A percentile compares a stretch with the other conserved stretches of the same genome.
phyloP scores from a whole-genome alignment of 1,284 basidiomycete species.

The Pascua sp. region DNA sequence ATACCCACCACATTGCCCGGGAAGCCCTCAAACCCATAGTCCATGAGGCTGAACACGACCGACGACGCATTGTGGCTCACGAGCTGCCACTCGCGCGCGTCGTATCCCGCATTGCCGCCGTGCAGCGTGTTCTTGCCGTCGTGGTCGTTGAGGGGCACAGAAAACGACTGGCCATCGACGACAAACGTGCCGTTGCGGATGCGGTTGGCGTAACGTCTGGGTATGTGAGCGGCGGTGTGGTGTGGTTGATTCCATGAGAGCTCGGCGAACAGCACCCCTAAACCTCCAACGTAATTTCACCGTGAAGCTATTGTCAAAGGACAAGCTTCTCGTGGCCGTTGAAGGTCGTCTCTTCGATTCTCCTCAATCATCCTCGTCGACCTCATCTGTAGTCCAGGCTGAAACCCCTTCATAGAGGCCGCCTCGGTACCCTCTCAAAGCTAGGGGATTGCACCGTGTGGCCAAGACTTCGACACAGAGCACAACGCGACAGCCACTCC shows the following conservation, averaged over 20 bases:
- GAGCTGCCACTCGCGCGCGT: constrained; percentile 25
- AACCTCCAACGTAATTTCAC: too few relatives aligned
- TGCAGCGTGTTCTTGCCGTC: constrained; percentile 28
- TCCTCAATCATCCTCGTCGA: too few relatives aligned
- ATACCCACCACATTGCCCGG: constrained; percentile 31
- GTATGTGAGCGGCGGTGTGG: neutral
- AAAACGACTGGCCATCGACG: constrained; percentile 22
- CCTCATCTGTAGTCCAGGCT: too few relatives aligned
- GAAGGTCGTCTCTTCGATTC: neutral
- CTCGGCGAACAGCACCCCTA: neutral
- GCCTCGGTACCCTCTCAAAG: too few relatives aligned
- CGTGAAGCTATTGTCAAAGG: neutral
- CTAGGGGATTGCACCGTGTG: too few relatives aligned
- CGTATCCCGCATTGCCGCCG: constrained; percentile 22
- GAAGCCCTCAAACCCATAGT: constrained; percentile 29
- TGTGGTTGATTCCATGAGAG: constrained; percentile 22
- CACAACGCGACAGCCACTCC: too few relatives aligned
- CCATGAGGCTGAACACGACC: constrained; percentile 17
- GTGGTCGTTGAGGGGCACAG: constrained; percentile 32
- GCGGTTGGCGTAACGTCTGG: constrained; percentile 36
- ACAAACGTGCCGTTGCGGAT: constrained; percentile 33
- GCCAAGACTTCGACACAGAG: too few relatives aligned
- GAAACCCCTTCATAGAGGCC: too few relatives aligned
- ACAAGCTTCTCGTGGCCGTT: neutral
- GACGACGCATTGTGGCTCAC: constrained; percentile 5